Evolutionary conservation across 2,329 filamentous ascomycete genomes (phyloP).

Genomic region (Pyricularia sp.): DNA sequence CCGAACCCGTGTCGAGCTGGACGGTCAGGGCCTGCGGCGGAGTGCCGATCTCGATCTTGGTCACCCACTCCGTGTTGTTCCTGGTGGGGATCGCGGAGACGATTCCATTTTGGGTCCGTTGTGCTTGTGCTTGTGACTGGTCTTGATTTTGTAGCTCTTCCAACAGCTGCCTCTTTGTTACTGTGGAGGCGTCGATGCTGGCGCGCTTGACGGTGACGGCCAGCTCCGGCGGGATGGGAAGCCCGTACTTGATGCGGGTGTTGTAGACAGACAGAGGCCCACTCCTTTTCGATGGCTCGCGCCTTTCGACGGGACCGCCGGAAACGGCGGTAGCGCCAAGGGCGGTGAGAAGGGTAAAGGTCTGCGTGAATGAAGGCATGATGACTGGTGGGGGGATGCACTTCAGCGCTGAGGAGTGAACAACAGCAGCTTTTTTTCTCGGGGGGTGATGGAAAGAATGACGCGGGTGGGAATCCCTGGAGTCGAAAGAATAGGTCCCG

Average conservation of each 20-base stretch:
- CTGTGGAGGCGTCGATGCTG: constrained; percentile 13
- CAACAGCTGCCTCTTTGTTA: not conserved
- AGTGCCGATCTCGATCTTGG: constrained; percentile 28
- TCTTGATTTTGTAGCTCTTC: not conserved
- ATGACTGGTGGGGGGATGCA: not conserved
- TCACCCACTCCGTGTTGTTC: constrained; percentile 26
- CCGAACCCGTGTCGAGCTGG: constrained; percentile 22
- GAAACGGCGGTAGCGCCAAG: not conserved
- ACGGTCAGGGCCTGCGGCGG: constrained; percentile 18
- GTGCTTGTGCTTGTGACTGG: not conserved
- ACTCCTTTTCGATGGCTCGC: constrained; percentile 5
- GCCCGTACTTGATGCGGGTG: constrained; percentile 26
- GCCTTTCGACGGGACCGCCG: not conserved
- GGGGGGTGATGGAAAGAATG: not conserved
- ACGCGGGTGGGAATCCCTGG: not conserved
- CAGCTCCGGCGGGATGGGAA: constrained; percentile 21
- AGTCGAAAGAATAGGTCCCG: no score
- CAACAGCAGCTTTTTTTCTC: no score
- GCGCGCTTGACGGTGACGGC: constrained; percentile 15
- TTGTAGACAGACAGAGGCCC: constrained; percentile 25
- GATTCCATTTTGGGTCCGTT: constrained; percentile 14
- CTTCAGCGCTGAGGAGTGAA: no score
- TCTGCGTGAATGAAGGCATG: not conserved
- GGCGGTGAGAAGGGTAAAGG: not conserved
- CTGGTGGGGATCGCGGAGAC: constrained; percentile 16